These are phyloP conservation scores for Talaromyces amestolkiae DNA, from an alignment of 2,329 filamentous ascomycete genomes.

Conservation along the genomic window DNA sequence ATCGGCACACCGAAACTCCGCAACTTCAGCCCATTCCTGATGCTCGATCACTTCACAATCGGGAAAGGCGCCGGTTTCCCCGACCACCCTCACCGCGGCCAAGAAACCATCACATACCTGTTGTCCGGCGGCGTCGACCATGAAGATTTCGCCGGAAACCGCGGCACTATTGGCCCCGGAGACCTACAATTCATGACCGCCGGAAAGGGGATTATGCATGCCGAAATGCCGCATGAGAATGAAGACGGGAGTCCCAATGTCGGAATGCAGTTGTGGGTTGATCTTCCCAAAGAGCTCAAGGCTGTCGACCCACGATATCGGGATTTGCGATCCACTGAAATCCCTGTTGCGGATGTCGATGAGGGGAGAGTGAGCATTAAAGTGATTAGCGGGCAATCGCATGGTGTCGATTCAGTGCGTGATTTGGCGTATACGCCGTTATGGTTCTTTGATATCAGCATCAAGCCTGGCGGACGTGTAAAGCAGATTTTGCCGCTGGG, in stretches of 20 bases:
- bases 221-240: conserved; percentile 87
- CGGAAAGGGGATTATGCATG: conserved; percentile 85
- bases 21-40: conserved; percentile 89
- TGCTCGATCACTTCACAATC: conserved; percentile 91
- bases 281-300: conserved; percentile 79
- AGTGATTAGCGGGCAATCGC: conserved; percentile 82
- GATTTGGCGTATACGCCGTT: conserved; percentile 95
- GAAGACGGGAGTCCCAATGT: conserved; percentile 73
- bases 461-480: conserved; percentile 75
- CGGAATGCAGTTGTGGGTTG: conserved; percentile 94
- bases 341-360: conserved; percentile 70
- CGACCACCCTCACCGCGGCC: conserved; percentile 78
- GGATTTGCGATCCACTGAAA: conserved; percentile 74
- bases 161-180: conserved; percentile 78
- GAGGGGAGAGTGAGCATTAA: conserved; percentile 75
- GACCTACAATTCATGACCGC: conserved; percentile 98
- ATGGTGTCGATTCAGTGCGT: conserved; percentile 80
- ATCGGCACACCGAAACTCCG: conserved; percentile 80
- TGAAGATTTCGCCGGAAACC: conserved; percentile 85
- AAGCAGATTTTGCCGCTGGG: conserved; percentile 71
- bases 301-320: conserved; percentile 88
- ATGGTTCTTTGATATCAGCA: conserved; percentile 84
- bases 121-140: conserved; percentile 84
- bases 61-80: conserved; percentile 81
- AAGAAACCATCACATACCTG: conserved; percentile 88